Evolutionary conservation across 2,329 filamentous ascomycete species (phyloP), one percentile per base, ranked within the genome.

Genomic region (Fusarium metavorans): DNA sequence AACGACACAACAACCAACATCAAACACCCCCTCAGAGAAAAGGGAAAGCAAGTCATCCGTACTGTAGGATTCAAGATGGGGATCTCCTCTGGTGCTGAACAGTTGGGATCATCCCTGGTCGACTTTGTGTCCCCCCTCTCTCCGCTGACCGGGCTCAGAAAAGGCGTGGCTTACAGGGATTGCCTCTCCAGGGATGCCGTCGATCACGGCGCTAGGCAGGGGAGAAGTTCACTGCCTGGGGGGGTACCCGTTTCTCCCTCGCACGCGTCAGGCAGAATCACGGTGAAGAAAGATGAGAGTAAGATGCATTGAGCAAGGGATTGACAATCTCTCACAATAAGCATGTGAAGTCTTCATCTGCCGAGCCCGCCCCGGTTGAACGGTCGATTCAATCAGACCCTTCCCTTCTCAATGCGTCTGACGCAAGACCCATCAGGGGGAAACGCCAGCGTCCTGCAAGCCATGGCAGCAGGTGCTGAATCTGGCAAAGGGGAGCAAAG

Each of bases 181-280:
- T 20, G 16, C 2, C 13, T 45, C 11, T 60, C 50, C 76, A 76
- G 69, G 76, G 73, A 65, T 64, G 30, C 50, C 35, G 76, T 74
- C 77, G 76, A 78, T 78, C 76, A 73, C 63, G 4, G 6, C 67
- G 65, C 76, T 78, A 78, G 43, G 76, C 56, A 67, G 9, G 75
- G 72, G 35, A 20, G 5, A 20, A 30, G 14, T 18, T 37, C 35
- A 37, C 14, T 37, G 14, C 13, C 20, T 11, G 32, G 16, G 32
- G 32, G 13, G 13, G 32, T 35, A 32, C 48, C 48, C 27, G 27
- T 32, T 27, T 52, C 18, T 30, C 11, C 3, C 45, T 48, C 20
- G 20, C 13, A 16, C 25, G 45, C 25, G 20, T 27, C 45, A 43
- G 41, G 45, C 27, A 52, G 9, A 52, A 52, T 52, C 48, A 52